phyloP scores from a whole-genome alignment of 257 asterid genomes.

The Jacaranda copaia region DNA sequence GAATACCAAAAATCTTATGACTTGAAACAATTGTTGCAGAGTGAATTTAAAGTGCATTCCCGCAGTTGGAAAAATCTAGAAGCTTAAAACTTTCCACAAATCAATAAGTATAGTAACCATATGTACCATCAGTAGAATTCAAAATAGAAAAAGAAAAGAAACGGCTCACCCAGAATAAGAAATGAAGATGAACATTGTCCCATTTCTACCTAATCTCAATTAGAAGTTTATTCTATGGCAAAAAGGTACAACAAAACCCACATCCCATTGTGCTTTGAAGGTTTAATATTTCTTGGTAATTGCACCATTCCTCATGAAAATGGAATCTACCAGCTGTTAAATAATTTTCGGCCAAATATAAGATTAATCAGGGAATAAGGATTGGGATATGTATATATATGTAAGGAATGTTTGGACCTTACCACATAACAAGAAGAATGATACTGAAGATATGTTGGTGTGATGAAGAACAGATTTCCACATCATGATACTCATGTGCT shows the following conservation, averaged over 20 bases:
- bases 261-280: neutral
- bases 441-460: neutral
- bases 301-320: neutral
- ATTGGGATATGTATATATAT: neutral
- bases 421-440: neutral
- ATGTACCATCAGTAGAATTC: neutral
- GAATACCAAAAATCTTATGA: conserved; percentile 15
- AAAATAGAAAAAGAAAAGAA: conserved; percentile 8
- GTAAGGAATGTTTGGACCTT: neutral
- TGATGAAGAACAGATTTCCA: neutral
- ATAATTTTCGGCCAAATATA: neutral
- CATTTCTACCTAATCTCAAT: neutral
- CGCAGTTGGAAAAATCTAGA: neutral
- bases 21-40: conserved; percentile 1
- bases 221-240: neutral
- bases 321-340: neutral
- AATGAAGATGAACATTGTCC: neutral
- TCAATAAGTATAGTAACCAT: neutral
- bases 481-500: neutral
- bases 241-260: neutral
- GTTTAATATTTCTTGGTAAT: neutral
- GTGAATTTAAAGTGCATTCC: neutral
- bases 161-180: neutral
- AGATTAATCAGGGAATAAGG: neutral
- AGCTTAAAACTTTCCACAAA: neutral